Base-by-base conservation (phyloP, 1,284 basidiomycete genomes). In the Puccinia sorghi region DNA sequence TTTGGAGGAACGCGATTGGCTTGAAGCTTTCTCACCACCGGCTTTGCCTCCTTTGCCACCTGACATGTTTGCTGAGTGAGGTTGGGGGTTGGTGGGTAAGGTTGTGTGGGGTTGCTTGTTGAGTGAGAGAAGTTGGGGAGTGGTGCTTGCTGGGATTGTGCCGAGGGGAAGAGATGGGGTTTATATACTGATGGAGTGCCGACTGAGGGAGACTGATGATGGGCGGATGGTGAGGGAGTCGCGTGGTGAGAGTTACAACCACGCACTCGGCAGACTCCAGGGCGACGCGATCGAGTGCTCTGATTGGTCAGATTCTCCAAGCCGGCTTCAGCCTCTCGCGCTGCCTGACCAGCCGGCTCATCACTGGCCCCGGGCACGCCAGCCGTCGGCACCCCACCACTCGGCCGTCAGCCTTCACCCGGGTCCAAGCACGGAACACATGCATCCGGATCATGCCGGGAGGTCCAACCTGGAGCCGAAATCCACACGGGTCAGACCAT, bases 1-100 rank as follows among this genome's bases (percentile, higher is more conserved):
- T 86, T 91, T 92, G 81, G 90, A 88, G 66, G 93, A 93, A 81
- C 93, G 90, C 61, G 92, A 92, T 27, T 64, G 57, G 27, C 69
- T 72, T 20, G 37, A 32, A 13, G 61, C 57, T 67, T 79, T 79
- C 52, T 79, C 70, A 41, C 70, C 69, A 39, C 70, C 70, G 52
- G 77, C 77, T 73, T 79, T 79, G 63, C 77, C 77, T 72, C 70
- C 77, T 46, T 71, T 71, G 41, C 77, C 77, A 22, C 69, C 69
- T 25, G 77, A 72, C 77, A 79, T 79, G 20, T 48, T 71, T 27
- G 27, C 61, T 27, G 70, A 22, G 2, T 67, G 39, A 41, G 9
- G 37, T 43, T n/a, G 75, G 39, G 57, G 52, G 39, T 11, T 59
- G 43, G 15, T 72, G 71, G 37, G 37, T 7, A 20, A 32, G 22